Evolutionary conservation across 2,329 filamentous ascomycete species (phyloP).

Genomic region (Zalaria sp.): DNA sequence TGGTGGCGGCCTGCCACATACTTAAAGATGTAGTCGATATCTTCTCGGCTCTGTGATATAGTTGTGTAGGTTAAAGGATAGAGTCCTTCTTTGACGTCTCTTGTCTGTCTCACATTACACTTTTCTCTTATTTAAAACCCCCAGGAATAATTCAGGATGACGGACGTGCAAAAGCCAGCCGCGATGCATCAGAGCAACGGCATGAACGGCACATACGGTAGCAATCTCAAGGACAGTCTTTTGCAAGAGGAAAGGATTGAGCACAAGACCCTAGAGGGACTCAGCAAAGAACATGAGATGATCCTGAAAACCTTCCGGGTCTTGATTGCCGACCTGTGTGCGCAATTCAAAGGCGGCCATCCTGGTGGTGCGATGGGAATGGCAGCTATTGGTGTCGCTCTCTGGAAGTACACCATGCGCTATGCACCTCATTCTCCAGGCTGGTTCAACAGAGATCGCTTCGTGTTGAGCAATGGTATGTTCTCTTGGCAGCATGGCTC

Average conservation of each 20-base stretch:
- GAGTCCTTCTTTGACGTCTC: too few species aligned
- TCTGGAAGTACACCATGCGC: conserved; percentile 50
- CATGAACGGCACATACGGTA: neutral
- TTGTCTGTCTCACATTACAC: too few species aligned
- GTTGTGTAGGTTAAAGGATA: too few species aligned
- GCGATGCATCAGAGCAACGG: neutral
- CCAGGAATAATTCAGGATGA: neutral
- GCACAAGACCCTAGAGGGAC: neutral
- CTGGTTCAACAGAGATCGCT: conserved; percentile 49
- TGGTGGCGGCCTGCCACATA: too few species aligned
- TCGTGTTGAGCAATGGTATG: conserved; percentile 45
- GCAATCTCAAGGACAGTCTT: neutral
- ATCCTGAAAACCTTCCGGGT: conserved; percentile 47
- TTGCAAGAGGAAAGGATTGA: neutral
- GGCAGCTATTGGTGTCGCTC: conserved; percentile 45
- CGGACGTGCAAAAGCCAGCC: neutral
- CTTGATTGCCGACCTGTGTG: conserved; percentile 53
- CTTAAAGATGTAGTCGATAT: too few species aligned
- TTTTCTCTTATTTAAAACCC: too few species aligned
- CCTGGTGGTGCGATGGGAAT: conserved; percentile 50
- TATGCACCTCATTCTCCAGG: conserved; percentile 41
- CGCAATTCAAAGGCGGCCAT: conserved; percentile 57
- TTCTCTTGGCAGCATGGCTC: neutral
- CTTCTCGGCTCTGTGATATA: too few species aligned
- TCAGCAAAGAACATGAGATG: conserved; percentile 22